Conservation (phyloP, 768 basidiomycete genomes). For the Termitomyces sp. region DNA sequence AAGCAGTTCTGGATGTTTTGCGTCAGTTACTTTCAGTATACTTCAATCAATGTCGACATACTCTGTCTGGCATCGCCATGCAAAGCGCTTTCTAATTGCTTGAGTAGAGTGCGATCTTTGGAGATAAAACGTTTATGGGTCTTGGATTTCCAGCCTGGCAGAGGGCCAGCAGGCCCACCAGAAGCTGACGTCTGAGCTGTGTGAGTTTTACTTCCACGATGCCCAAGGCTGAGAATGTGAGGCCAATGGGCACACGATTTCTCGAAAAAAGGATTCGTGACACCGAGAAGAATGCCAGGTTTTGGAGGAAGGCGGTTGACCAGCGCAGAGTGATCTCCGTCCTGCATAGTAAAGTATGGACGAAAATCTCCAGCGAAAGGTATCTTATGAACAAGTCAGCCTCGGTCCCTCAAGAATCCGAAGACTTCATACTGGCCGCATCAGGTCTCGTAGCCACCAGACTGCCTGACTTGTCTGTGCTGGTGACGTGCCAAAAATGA, state of each 20-base stretch:
- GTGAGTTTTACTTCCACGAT: slow-evolving; percentile 18
- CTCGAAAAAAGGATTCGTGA: slow-evolving; percentile 86
- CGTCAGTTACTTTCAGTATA: slow-evolving; percentile 3
- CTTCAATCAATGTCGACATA: slow-evolving; percentile 27
- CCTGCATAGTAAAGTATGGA: slow-evolving; percentile 96
- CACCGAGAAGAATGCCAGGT: slow-evolving; percentile 71
- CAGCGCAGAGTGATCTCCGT: slow-evolving; percentile 69
- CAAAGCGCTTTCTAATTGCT: slow-evolving; percentile 61
- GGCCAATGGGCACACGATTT: slow-evolving; percentile 82
- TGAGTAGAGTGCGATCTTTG: slow-evolving; percentile 74
- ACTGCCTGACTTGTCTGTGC: slow-evolving; percentile 81
- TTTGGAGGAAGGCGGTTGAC: slow-evolving; percentile 82
- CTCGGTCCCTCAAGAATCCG: neutral
- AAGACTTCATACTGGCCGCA: slow-evolving; percentile 59
- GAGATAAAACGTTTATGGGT: slow-evolving; percentile 81
- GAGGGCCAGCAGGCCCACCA: slow-evolving; percentile 39
- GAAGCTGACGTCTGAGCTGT: slow-evolving; percentile 19
- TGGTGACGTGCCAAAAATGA: slow-evolving; percentile 78
- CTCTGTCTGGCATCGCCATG: slow-evolving; percentile 42
- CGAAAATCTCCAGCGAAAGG: slow-evolving; percentile 81
- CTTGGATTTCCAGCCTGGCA: slow-evolving; percentile 71
- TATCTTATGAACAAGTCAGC: slow-evolving; percentile 40
- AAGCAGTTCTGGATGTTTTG: slow-evolving; percentile 40
- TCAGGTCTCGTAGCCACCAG: slow-evolving; percentile 87
- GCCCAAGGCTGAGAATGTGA: slow-evolving; percentile 69